phyloP scores from a whole-genome alignment of 805 yeast genomes.

The Isabelozyma rhagii region DNA sequence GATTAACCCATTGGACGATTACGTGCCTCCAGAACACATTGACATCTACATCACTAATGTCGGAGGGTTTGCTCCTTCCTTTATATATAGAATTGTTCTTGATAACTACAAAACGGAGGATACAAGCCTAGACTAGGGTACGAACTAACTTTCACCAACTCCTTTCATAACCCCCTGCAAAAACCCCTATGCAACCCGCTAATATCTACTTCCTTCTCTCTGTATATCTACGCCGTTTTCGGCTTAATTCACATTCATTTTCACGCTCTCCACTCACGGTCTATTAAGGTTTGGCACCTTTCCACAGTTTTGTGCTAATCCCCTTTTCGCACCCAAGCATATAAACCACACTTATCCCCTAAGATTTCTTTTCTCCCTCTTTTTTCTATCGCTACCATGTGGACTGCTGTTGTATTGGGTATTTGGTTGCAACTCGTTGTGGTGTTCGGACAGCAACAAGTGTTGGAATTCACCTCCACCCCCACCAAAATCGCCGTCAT shows the following conservation, averaged over 20 bases:
- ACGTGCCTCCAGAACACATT: constrained; percentile 88
- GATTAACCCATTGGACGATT: constrained; percentile 85
- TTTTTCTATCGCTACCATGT: not conserved
- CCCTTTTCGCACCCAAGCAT: not conserved
- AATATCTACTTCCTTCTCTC: not conserved
- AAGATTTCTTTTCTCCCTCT: not conserved
- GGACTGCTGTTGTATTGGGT: not conserved
- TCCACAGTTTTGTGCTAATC: not conserved
- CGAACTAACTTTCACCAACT: too few relatives aligned
- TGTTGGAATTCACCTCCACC: not conserved
- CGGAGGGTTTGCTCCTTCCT: constrained; percentile 96
- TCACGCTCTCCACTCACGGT: not conserved
- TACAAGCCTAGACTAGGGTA: constrained; percentile 48
- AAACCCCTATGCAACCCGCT: too few relatives aligned
- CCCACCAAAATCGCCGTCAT: constrained; percentile 32
- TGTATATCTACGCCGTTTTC: too few relatives aligned
- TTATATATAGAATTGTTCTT: constrained; percentile 89
- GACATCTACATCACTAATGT: constrained; percentile 93
- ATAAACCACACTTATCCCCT: not conserved
- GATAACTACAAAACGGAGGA: constrained; percentile 91
- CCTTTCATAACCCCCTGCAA: too few relatives aligned
- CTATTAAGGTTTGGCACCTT: not conserved
- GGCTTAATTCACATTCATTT: not conserved
- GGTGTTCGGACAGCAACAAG: not conserved
- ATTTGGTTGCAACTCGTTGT: not conserved